Evolutionary conservation across 805 yeast genomes (phyloP), one percentile per base, ranked within the genome.

Genomic region (Wickerhamomyces alni): DNA sequence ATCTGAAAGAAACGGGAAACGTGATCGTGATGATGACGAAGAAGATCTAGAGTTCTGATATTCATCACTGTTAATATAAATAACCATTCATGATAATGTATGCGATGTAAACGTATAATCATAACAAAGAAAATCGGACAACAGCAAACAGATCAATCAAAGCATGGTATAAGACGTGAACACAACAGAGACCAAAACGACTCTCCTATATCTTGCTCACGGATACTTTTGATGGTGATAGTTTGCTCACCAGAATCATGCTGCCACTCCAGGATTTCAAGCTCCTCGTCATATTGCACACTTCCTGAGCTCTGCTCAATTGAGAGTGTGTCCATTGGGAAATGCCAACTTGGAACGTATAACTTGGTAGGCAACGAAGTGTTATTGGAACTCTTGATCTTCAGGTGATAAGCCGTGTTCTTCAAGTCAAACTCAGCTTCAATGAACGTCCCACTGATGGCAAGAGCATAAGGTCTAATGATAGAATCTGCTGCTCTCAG

Each of bases 281-380:
- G 57, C 3, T 66, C 58, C 17, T 68, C 65, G 50, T 79, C 75
- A 47, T 72, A 72, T 35, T 67, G 66, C 49, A 80, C 74, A 11
- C 58, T 55, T 0, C 95, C 95, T 1, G 77, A 63, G 4, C 78
- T 67, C 12, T 77, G 63, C 15, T 63, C 65, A 8, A 31, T 68
- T 13, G 69, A 70, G 11, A 69, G 40, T 42, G 65, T 69, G 40
- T 67, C 76, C 35, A 59, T 55, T 35, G 62, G 77, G 67, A 73
- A 88, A 57, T 89, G 96, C 68, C 78, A 72, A 19, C 66, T 67
- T 0, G 97, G 97, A 21, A 87, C 52, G 52, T 68, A 84, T 2
- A 89, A 72, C 35, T 72, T 59, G 0, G 91, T 80, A 3, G 87
- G 80, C 4, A 51, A 35, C 36, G 16, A 51, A 24, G 5, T 37